Percentiles rank a stretch among this genome's conserved stretches.
Conservation (phyloP, 2,329 filamentous ascomycete species). For the Exophiala oligosperma region DNA sequence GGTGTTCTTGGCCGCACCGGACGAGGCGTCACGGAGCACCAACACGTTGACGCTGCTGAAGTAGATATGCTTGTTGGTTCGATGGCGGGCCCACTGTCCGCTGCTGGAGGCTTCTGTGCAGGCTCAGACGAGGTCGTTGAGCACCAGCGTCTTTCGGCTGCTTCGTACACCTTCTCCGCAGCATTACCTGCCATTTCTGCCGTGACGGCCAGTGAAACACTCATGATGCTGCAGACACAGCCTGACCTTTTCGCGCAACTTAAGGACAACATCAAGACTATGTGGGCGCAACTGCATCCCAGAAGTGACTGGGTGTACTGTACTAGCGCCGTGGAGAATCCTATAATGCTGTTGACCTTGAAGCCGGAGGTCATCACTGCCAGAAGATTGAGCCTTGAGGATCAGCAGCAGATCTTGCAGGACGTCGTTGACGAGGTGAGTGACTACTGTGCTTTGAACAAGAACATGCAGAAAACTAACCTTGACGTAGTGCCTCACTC, state of each 20-base stretch:
- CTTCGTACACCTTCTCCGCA: constrained; percentile 93
- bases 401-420: constrained; percentile 82
- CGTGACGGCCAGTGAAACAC: constrained; percentile 91
- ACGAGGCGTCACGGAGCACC: constrained; percentile 88
- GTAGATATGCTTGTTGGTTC: constrained; percentile 98
- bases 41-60: constrained; percentile 90
- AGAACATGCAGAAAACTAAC: not conserved
- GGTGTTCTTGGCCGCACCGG: constrained; percentile 90
- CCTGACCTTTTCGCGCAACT: constrained; percentile 77
- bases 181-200: constrained; percentile 90
- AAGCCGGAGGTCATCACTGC: constrained; percentile 78
- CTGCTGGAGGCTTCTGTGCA: constrained; percentile 93
- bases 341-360: constrained; percentile 77
- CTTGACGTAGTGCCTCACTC: constrained; percentile 67
- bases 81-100: constrained; percentile 83
- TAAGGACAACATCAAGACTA: constrained; percentile 80
- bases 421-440: constrained; percentile 95
- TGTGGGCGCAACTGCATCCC: constrained; percentile 85
- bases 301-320: constrained; percentile 90
- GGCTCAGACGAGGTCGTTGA: constrained; percentile 88
- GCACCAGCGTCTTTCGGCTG: constrained; percentile 90
- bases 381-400: constrained; percentile 66
- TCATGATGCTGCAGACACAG: constrained; percentile 80
- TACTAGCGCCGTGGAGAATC: constrained; percentile 80
- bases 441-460: constrained; percentile 6